Conservation (phyloP, 2,329 filamentous ascomycete genomes). For the Dryadomyces sulphureus region DNA sequence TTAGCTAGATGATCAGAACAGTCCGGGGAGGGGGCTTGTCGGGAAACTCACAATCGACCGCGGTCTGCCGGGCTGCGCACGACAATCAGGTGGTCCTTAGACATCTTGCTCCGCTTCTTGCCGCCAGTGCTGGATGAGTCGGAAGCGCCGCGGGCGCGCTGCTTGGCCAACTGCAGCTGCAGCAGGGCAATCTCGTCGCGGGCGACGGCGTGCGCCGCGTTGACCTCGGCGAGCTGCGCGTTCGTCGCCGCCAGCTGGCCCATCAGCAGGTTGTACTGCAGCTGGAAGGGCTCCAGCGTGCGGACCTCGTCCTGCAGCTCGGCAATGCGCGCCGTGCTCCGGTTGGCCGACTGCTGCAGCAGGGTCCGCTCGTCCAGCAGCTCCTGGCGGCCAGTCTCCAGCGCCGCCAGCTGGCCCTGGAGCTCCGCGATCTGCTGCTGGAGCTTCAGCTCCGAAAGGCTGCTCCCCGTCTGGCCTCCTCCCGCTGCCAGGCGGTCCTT, state of each 20-base stretch:
- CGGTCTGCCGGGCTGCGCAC: slow-evolving; percentile 10
- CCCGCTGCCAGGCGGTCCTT: background rate
- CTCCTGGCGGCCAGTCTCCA: background rate
- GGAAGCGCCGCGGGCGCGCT: slow-evolving; percentile 2
- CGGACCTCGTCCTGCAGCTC: slow-evolving; percentile 1
- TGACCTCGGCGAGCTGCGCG: slow-evolving; percentile 3
- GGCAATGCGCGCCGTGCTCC: background rate
- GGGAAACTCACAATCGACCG: slow-evolving; percentile 8
- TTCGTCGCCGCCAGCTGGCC: slow-evolving; percentile 1
- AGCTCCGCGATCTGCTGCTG: background rate
- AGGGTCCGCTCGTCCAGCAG: background rate
- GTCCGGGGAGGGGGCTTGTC: too few relatives aligned
- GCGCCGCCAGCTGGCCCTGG: background rate
- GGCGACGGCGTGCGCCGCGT: slow-evolving; percentile 1
- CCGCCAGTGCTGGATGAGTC: background rate
- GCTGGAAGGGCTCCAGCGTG: background rate
- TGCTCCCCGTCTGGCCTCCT: too few relatives aligned
- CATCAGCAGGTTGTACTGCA: background rate
- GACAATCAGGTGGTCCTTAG: slow-evolving; percentile 10
- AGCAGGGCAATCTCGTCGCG: slow-evolving; percentile 6
- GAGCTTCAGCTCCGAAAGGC: too few relatives aligned
- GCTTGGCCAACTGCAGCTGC: slow-evolving; percentile 7
- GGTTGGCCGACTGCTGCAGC: background rate
- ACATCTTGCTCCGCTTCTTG: slow-evolving; percentile 3
- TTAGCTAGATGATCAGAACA: too few relatives aligned